These are phyloP conservation scores for Colletotrichum gloeosporioides DNA, from an alignment of 2,329 filamentous ascomycete genomes.

Conservation along the genomic window DNA sequence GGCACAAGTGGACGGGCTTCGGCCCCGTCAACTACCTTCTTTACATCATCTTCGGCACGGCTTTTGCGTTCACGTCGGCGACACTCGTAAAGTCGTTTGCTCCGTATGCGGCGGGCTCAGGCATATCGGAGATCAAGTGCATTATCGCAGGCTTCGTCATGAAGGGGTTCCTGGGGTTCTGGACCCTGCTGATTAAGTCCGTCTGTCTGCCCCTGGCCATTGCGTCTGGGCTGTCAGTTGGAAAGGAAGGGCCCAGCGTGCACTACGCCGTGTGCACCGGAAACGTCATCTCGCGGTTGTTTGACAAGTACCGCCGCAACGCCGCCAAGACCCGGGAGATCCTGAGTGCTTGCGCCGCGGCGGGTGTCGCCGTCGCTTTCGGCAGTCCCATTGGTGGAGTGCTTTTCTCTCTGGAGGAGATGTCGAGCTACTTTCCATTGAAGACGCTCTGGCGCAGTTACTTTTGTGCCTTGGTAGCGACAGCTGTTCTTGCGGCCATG, in stretches of 20 bases:
- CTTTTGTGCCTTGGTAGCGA: constrained; percentile 95
- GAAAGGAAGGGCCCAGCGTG: constrained; percentile 98
- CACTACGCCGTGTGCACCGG: constrained; percentile 98
- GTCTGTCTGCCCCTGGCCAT: constrained; percentile 90
- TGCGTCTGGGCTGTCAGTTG: constrained; percentile 90
- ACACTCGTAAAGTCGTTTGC: constrained; percentile 89
- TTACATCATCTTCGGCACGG: constrained; percentile 84
- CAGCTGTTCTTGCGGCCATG: constrained; percentile 90
- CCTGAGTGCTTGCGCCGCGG: constrained; percentile 90
- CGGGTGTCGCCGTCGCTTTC: constrained; percentile 95
- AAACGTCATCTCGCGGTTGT: constrained; percentile 92
- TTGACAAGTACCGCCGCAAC: constrained; percentile 89
- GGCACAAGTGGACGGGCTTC: constrained; percentile 87
- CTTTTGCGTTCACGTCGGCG: constrained; percentile 84
- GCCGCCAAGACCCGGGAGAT: constrained; percentile 96
- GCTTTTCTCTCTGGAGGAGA: constrained; percentile 95
- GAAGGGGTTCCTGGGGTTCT: constrained; percentile 94
- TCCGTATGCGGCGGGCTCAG: constrained; percentile 94
- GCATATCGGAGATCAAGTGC: constrained; percentile 98
- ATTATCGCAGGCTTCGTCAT: constrained; percentile 99
- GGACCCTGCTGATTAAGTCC: constrained; percentile 94
- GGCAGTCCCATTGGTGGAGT: constrained; percentile 97
- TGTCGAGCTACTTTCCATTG: constrained; percentile 94
- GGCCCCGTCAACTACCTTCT: constrained; percentile 82
- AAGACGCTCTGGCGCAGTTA: constrained; percentile 99